Evolutionary conservation across 2,329 filamentous ascomycete species (phyloP).

Genomic region (Emergomyces pasteurianus): DNA sequence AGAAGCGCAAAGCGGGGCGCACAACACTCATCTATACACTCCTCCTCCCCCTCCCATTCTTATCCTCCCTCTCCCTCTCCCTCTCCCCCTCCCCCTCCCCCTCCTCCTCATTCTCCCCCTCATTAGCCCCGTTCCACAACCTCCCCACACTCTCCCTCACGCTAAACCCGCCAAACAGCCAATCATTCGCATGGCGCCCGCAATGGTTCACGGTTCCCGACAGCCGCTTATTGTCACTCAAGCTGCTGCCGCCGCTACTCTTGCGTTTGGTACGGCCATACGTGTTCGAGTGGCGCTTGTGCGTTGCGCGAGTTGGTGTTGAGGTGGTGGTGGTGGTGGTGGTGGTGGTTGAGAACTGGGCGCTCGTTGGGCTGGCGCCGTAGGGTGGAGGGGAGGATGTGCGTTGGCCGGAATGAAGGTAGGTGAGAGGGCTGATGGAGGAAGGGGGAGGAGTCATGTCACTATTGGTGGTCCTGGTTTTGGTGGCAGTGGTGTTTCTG

Average conservation of each 20-base stretch:
- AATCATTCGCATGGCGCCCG: slow-evolving; percentile 40
- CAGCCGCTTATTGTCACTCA: slow-evolving; percentile 26
- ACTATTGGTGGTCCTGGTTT: not conserved
- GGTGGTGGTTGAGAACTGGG: not conserved
- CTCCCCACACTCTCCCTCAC: slow-evolving; percentile 32
- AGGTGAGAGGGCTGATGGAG: slow-evolving; percentile 1
- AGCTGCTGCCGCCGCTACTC: slow-evolving; percentile 7
- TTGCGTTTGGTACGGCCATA: not conserved
- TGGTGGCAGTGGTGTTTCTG: slow-evolving; percentile 10
- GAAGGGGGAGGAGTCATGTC: not conserved
- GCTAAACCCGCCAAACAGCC: slow-evolving; percentile 40
- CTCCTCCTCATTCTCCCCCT: not conserved
- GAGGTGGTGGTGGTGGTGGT: not conserved
- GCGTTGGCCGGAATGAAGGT: slow-evolving; percentile 3
- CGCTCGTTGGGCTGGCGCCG: slow-evolving; percentile 2
- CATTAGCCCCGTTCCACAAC: slow-evolving; percentile 12
- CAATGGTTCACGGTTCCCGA: slow-evolving; percentile 33
- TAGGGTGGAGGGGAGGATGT: slow-evolving; percentile 12
- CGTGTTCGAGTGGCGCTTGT: slow-evolving; percentile 8
- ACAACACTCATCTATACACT: not conserved
- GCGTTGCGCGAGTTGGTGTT: not conserved
- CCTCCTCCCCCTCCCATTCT: not conserved
- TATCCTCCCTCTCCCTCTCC: not conserved
- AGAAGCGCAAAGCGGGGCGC: not conserved
- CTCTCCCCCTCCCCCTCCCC: not conserved